A percentile compares a stretch with the other conserved stretches of the same genome.
phyloP scores from a whole-genome alignment of 2,329 filamentous ascomycete genomes.

The Claviceps purpurea region DNA sequence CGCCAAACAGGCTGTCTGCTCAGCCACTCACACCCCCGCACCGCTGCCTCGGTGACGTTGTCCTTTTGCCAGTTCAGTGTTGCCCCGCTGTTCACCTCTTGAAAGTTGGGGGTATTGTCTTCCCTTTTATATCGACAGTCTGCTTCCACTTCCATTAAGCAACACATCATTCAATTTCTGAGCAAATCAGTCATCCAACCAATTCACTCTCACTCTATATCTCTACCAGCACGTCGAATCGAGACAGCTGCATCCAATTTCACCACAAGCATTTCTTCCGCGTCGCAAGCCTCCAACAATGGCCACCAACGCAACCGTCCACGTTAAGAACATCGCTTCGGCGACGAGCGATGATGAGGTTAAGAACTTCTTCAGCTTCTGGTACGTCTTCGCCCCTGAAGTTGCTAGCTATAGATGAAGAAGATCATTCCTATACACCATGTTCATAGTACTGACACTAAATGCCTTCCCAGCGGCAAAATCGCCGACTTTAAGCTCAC shows the following conservation, averaged over 20 bases:
- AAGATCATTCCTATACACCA: not conserved
- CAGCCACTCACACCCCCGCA: not conserved
- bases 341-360: conserved; percentile 83
- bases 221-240: not conserved
- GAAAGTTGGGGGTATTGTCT: no score
- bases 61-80: not conserved
- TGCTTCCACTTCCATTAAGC: no score
- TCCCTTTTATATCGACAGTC: no score
- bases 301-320: conserved; percentile 31
- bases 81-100: not conserved
- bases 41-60: not conserved
- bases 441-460: not conserved
- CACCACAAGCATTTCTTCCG: not conserved
- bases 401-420: no score
- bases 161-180: no score
- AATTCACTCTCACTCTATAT: no score
- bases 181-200: no score
- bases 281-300: conserved; percentile 5
- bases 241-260: no score
- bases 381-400: conserved; percentile 35
- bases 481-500: conserved; percentile 73
- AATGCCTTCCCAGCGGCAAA: conserved; percentile 56
- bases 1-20: not conserved
- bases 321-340: conserved; percentile 78
- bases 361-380: conserved; percentile 94